These are phyloP conservation scores for Jaminaea rosea DNA, from an alignment of 1,284 basidiomycete species.

Conservation along the genomic window DNA sequence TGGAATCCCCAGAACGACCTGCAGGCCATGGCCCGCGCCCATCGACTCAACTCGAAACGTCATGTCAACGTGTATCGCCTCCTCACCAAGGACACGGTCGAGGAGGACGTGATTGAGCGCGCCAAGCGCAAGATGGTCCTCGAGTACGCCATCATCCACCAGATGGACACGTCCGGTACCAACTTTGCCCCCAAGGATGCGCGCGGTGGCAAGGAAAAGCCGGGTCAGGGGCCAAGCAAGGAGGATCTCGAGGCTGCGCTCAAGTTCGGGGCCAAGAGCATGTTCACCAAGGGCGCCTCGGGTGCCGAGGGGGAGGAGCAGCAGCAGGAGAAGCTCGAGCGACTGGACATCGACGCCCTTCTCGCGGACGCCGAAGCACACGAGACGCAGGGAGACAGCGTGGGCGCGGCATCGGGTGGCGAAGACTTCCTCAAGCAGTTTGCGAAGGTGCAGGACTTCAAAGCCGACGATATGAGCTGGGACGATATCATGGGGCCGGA, in stretches of 20 bases:
- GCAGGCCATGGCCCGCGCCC: conserved; percentile 95
- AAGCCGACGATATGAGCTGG: conserved; percentile 88
- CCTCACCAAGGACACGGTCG: conserved; percentile 97
- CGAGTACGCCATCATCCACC: conserved; percentile 99
- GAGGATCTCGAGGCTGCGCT: conserved; percentile 97
- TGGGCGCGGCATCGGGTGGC: conserved; percentile 79
- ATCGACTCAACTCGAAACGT: conserved; percentile 57
- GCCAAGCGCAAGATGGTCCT: conserved; percentile 99
- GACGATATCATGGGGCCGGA: conserved; percentile 97
- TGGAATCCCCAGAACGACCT: conserved; percentile 97
- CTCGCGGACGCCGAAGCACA: conserved; percentile 93
- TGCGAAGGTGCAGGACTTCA: conserved; percentile 91
- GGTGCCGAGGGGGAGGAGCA: conserved; percentile 62
- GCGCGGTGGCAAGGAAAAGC: conserved; percentile 32
- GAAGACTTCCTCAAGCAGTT: conserved; percentile 93
- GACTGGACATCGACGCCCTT: conserved; percentile 98
- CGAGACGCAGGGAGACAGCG: conserved; percentile 67
- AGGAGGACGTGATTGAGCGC: conserved; percentile 94
- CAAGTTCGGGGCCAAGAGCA: conserved; percentile 96
- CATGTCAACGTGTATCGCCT: conserved; percentile 96
- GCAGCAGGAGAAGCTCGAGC: conserved; percentile 91
- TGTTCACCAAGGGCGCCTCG: conserved; percentile 90
- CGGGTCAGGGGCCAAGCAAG: conserved; percentile 77
- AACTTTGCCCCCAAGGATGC: conserved; percentile 68
- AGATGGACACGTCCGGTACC: conserved; percentile 97